Conservation (phyloP, 257 asterid species). For the Forsythia suspensa region DNA sequence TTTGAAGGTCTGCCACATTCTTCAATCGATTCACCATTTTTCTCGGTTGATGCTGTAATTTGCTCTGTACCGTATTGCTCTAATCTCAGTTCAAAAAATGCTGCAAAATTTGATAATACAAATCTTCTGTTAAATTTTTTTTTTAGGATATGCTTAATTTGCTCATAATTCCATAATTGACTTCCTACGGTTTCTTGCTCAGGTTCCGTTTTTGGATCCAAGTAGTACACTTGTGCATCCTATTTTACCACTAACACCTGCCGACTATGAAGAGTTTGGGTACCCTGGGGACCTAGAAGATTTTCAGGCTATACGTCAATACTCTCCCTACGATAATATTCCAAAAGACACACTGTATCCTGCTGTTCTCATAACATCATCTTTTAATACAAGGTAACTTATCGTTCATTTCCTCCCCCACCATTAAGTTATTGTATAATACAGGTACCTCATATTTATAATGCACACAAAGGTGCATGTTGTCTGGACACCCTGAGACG, state of each 20-base stretch:
- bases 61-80: not conserved
- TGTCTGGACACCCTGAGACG: not conserved
- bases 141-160: not conserved
- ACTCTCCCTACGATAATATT: slow-evolving; percentile 90
- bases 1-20: slow-evolving; percentile 58
- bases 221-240: slow-evolving; percentile 79
- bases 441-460: too few relatives aligned
- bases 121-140: not conserved
- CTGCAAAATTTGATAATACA: not conserved
- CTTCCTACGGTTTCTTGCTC: slow-evolving; percentile 12
- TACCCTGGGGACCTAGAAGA: slow-evolving; percentile 85
- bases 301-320: slow-evolving; percentile 79
- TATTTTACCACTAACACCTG: slow-evolving; percentile 68
- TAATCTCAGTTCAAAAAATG: slow-evolving; percentile 12
- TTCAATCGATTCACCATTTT: not conserved
- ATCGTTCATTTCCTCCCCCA: not conserved
- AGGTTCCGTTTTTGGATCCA: slow-evolving; percentile 95
- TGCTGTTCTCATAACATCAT: slow-evolving; percentile 70
- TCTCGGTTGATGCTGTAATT: not conserved
- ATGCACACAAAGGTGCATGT: too few relatives aligned
- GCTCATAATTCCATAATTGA: not conserved
- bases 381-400: slow-evolving; percentile 72
- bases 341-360: slow-evolving; percentile 61
- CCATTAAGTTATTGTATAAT: too few relatives aligned
- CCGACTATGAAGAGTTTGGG: slow-evolving; percentile 94